Base-by-base conservation (phyloP, 495 filamentous ascomycete species). In the Acidiella bohemica region DNA sequence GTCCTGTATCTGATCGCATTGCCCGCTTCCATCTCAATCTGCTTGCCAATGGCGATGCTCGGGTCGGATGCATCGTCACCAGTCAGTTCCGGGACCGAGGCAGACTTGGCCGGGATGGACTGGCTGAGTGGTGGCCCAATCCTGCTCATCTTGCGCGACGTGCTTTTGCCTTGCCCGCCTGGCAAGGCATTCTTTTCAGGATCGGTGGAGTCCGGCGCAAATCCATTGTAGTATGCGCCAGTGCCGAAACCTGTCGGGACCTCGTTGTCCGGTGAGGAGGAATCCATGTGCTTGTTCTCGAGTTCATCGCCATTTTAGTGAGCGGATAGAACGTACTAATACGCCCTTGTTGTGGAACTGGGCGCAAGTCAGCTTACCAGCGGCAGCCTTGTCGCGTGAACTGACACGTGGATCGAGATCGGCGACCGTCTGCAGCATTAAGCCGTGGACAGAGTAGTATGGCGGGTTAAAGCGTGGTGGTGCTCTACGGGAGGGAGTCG, bases 1-100 rank as follows among this genome's bases (percentile, higher is more conserved):
- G 83, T 93, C 19, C 83, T 68, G 54, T 93, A 93, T 60, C 87
- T 76, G 64, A 93, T 88, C 13, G 76, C 72, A 60, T 78, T 76
- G 26, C 68, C 73, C n/a, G 76, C 70, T 56, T 93, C 84, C 49
- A 81, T 49, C 35, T 79, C 81, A 42, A 84, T 71, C 61, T 92
- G 84, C 61, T 78, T 76, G 30, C 73, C 75, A 12, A 90, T 62
- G 28, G 58, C 47, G 46, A 68, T 61, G 34, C 55, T 63, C 25
- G 60, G 50, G 21, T 65, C 61, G 22, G 48, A 59, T 26, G 62
- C 58, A 2, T 64, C 61, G 23, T 54, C 56, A 22, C 13, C 39
- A 28, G 52, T 46, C n/a, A 46, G 42, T 37, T 44, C 32, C 19
- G 16, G 13, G 12, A 22, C 31, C 1, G 21, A 20, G 35, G 35